Base-by-base conservation (phyloP, 2,329 filamentous ascomycete species). In the Talaromyces rugulosus region DNA sequence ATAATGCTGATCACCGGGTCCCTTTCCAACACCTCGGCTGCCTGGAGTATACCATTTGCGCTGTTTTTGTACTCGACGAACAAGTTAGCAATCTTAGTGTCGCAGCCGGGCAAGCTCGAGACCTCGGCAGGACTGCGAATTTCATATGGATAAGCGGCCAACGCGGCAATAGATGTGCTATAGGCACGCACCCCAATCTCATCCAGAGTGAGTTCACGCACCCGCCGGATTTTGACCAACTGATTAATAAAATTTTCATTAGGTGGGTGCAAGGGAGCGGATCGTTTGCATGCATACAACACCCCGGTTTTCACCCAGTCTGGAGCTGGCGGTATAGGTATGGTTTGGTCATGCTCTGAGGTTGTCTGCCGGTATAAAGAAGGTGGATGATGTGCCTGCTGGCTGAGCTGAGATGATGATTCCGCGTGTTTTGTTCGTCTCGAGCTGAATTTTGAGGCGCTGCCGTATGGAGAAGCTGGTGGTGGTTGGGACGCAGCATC, bases 171-270 rank as follows among this genome's bases (percentile, higher is more conserved):
- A 12, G 89, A 88, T 1, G 89, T 92, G 33, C 90, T 93, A 72
- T 98, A 98, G 0, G 94, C 92, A 56, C 92, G 85, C 0, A 93
- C 87, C 2, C 91, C 92, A 62, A 96, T 87, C 54, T 89, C 83
- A 68, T 97, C 92, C 8, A 87, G 85, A 0, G 84, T 87, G 1
- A 97, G 80, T 16, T 86, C 82, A 27, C 94, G 85, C 2, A 88
- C 83, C 2, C 85, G 85, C 53, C 89, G 86, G 66, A 98, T 91
- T 63, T 89, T 88, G 67, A 87, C 85, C 5, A 99, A 82, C 63
- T 90, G 82, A 0, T 83, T 77, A 50, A 97, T 85, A 72, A 99
- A 98, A 0, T 75, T 75, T 50, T 86, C 81, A 67, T 98, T 98
- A 0, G 90, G 89, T 0, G 87, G 81, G 60, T 88, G 78, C 0